Evolutionary conservation across 805 yeast species (phyloP), one percentile per base, ranked within the genome.

Genomic region (Yarrowia porcina): DNA sequence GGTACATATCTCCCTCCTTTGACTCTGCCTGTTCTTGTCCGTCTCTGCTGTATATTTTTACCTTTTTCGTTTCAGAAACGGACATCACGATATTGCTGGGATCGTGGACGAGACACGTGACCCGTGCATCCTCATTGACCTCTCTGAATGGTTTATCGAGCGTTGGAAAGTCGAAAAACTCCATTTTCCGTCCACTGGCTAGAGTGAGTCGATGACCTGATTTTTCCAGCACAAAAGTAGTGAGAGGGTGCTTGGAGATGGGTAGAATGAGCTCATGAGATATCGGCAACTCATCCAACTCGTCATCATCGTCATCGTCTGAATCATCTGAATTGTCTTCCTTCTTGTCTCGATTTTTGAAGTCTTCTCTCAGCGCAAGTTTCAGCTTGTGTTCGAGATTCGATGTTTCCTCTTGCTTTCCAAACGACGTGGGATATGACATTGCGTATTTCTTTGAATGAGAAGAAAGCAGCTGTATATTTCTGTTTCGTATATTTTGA

Each of bases 1-100:
- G 63, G 65, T 76, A 75, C 72, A 70, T 70, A 50, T 75, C 77
- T 3, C 78, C 78, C 4, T 69, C 66, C 11, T 57, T 65, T 44
- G 64, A 74, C 44, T 70, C 71, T 0, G 63, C 67, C 27, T 68
- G 59, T 36, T 66, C 68, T 1, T 54, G 49, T 5, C 76, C 75
- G 44, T 72, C 72, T 23, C 73, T 57, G 13, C 70, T 63, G 42
- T 47, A 67, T 1, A 73, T 63, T 56, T 64, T 65, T 6, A 75
- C 69, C 49, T 67, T 66, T 12, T 69, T 57, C 13, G 67, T 44
- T 15, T 71, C 64, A 3, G 70, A 63, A n/a, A 69, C 57, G 4
- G 65, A 70, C n/a, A 73, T 65, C 5, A 73, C 33, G 4, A 39
- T n/a, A 10, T 56, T 39, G n/a, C 49, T 21, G 11, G 41, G 17